These are phyloP conservation scores for Tolypocladium ophioglossoides DNA, from an alignment of 2,329 filamentous ascomycete species.

Conservation along the genomic window DNA sequence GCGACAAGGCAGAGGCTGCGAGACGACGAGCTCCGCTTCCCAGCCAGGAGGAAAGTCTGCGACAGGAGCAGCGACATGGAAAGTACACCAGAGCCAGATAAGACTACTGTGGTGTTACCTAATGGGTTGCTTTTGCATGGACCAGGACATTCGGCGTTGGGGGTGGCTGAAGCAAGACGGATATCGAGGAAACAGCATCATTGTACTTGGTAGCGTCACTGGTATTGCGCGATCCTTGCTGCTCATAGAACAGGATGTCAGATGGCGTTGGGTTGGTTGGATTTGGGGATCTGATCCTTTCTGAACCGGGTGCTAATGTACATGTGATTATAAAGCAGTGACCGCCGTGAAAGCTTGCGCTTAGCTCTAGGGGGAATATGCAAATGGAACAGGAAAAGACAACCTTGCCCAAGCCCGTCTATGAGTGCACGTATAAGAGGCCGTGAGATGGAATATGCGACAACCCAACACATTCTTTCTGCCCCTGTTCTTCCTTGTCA, in stretches of 20 bases:
- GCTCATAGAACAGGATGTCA: background rate
- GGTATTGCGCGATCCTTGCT: too few relatives aligned
- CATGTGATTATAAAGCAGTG: background rate
- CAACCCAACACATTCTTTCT: background rate
- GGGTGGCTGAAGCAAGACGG: background rate
- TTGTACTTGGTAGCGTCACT: background rate
- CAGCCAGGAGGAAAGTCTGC: constrained; percentile 73
- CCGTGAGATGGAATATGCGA: background rate
- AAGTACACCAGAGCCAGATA: constrained; percentile 44
- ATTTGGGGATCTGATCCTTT: background rate
- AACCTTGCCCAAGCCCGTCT: background rate
- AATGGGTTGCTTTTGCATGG: background rate
- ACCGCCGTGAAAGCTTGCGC: constrained; percentile 45
- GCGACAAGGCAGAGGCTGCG: constrained; percentile 22
- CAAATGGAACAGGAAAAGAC: background rate
- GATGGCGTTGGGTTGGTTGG: background rate
- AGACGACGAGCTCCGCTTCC: constrained; percentile 59
- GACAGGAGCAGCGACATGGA: constrained; percentile 61
- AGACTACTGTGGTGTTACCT: background rate
- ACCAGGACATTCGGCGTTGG: background rate
- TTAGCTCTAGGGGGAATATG: constrained; percentile 1
- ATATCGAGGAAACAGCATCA: background rate
- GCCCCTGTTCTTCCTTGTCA: background rate
- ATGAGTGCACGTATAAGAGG: background rate
- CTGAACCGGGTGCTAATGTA: background rate